Conservation (phyloP, 768 basidiomycete genomes). For the Fibroporia radiculosa region DNA sequence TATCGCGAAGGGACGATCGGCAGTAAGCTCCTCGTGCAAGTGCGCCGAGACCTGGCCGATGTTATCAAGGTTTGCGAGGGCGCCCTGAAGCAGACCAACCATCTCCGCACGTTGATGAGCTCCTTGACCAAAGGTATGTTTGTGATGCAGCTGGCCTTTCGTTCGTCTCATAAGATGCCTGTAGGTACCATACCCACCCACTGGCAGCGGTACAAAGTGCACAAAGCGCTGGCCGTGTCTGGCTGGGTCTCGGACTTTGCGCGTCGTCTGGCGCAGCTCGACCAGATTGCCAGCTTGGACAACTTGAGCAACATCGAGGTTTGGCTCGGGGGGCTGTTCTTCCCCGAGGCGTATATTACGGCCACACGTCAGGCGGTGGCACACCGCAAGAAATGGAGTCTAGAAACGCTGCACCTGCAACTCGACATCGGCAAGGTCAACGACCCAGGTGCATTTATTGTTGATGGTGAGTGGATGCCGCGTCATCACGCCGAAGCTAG, state of each 20-base stretch:
- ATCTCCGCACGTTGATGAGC: conserved; percentile 86
- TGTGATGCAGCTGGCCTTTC: conserved; percentile 5
- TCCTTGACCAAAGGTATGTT: conserved; percentile 76
- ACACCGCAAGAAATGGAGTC: conserved; percentile 84
- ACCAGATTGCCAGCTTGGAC: conserved; percentile 57
- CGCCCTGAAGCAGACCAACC: conserved; percentile 90
- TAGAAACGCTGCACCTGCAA: conserved; percentile 78
- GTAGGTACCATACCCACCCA: conserved; percentile 80
- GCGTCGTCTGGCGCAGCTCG: conserved; percentile 76
- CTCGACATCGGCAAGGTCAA: conserved; percentile 79
- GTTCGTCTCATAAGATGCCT: not conserved
- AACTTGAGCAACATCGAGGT: conserved; percentile 67
- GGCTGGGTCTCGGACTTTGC: conserved; percentile 82
- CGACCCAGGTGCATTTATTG: conserved; percentile 72
- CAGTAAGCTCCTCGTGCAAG: conserved; percentile 65
- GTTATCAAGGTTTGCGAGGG: conserved; percentile 83
- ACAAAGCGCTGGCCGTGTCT: conserved; percentile 71
- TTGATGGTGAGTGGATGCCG: conserved; percentile 87
- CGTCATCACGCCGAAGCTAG: not conserved
- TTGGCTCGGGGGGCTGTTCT: conserved; percentile 92
- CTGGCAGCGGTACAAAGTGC: conserved; percentile 88
- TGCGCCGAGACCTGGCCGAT: conserved; percentile 74
- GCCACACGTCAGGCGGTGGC: conserved; percentile 95
- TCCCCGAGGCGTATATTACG: conserved; percentile 94
- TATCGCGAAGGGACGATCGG: conserved; percentile 81